These are phyloP conservation scores for Aspergillus funiculosus DNA, from an alignment of 495 filamentous ascomycete species.

Conservation along the genomic window DNA sequence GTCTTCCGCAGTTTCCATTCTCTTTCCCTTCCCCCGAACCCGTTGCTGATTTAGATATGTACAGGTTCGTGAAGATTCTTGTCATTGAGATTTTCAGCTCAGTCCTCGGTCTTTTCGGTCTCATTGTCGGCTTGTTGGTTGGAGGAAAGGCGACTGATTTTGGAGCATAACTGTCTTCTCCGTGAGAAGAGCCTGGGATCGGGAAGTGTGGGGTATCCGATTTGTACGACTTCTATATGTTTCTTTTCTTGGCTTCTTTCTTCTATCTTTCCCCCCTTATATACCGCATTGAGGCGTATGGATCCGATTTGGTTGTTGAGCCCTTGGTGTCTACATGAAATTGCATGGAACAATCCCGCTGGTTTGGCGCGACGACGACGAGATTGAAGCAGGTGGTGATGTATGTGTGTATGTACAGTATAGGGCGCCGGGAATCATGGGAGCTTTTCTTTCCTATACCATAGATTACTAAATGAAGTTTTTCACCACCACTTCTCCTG, in stretches of 20 bases:
- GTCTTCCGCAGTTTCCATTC: constrained; percentile 37
- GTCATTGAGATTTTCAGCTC: constrained; percentile 99
- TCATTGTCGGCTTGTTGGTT: constrained; percentile 89
- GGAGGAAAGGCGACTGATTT: constrained; percentile 77
- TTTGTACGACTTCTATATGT: constrained; percentile 26
- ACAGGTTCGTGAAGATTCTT: constrained; percentile 95
- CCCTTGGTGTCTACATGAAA: constrained; percentile 24
- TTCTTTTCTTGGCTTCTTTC: constrained; percentile 19
- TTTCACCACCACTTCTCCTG: background rate
- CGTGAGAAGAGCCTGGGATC: constrained; percentile 12
- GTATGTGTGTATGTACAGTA: constrained; percentile 42
- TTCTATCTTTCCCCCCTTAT: constrained; percentile 26
- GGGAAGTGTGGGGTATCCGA: constrained; percentile 5
- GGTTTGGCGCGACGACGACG: constrained; percentile 13
- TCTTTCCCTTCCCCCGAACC: background rate
- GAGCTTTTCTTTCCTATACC: constrained; percentile 4
- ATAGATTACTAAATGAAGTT: constrained; percentile 6
- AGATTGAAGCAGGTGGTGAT: constrained; percentile 8
- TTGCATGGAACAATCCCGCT: constrained; percentile 25
- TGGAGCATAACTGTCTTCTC: constrained; percentile 33
- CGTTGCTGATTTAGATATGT: constrained; percentile 11
- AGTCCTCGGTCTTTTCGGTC: constrained; percentile 91
- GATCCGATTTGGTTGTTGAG: constrained; percentile 32
- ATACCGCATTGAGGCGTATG: constrained; percentile 43
- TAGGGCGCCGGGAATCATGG: constrained; percentile 19